Conservation (phyloP, 495 filamentous ascomycete species). For the Xylaria sp. region DNA sequence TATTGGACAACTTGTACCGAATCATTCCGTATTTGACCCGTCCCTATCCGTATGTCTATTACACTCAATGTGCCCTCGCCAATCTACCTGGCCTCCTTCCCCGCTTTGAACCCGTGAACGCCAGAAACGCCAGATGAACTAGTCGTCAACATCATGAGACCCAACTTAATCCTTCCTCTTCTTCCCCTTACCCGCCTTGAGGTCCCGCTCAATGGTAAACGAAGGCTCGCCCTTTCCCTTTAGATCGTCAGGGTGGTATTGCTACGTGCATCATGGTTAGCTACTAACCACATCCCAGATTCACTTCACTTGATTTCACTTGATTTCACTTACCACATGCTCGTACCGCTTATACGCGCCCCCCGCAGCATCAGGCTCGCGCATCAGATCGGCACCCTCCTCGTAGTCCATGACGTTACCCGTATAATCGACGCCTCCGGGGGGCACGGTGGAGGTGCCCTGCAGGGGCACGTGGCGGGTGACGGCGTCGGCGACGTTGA, state of each 20-base stretch:
- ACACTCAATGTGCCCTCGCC: too few relatives aligned
- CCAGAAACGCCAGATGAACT: neutral
- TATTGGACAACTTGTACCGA: too few relatives aligned
- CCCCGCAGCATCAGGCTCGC: constrained; percentile 65
- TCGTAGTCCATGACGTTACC: constrained; percentile 79
- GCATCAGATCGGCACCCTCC: constrained; percentile 86
- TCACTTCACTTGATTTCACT: too few relatives aligned
- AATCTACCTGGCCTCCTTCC: neutral
- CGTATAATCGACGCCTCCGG: constrained; percentile 68
- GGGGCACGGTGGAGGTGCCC: constrained; percentile 78
- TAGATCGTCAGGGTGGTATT: constrained; percentile 72
- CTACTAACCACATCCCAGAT: too few relatives aligned
- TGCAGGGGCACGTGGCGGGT: constrained; percentile 81
- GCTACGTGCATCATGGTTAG: constrained; percentile 49
- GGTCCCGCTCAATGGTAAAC: constrained; percentile 69
- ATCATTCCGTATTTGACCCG: neutral
- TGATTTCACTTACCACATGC: constrained; percentile 71
- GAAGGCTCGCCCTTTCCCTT: constrained; percentile 84
- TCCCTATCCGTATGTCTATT: neutral
- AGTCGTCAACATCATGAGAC: too few relatives aligned
- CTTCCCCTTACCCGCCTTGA: constrained; percentile 52
- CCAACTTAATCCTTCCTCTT: constrained; percentile 1
- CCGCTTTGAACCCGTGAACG: neutral
- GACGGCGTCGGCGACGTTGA: constrained; percentile 79
- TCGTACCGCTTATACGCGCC: constrained; percentile 72